phyloP scores from a whole-genome alignment of 139 green algal species.

The Volvox africanus region DNA sequence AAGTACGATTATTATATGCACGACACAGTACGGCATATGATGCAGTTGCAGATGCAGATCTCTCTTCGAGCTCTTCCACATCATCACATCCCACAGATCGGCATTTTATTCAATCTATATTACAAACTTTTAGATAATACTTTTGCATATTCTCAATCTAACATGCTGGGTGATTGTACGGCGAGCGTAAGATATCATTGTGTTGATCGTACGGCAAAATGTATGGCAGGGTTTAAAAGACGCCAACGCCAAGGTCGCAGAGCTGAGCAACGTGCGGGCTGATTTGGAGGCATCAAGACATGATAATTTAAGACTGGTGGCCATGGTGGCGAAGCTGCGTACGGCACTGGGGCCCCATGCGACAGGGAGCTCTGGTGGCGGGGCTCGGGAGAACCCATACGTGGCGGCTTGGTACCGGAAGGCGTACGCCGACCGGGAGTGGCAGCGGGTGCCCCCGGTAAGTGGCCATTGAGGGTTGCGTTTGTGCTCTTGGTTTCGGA shows the following conservation, averaged over 20 bases:
- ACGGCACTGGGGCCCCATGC: constrained; percentile 18
- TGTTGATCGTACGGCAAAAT: too few species aligned
- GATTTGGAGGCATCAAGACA: constrained; percentile 41
- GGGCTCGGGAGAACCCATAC: constrained; percentile 50
- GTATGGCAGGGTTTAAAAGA: constrained; percentile 34
- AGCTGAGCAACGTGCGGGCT: constrained; percentile 30
- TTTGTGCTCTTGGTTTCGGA: too few species aligned
- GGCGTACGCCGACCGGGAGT: constrained; percentile 46
- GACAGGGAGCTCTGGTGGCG: background rate
- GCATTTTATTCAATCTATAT: too few species aligned
- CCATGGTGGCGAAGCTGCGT: constrained; percentile 49
- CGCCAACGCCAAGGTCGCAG: constrained; percentile 34
- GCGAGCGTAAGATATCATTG: too few species aligned
- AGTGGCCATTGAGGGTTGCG: background rate
- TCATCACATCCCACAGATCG: too few species aligned
- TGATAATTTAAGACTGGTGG: constrained; percentile 47
- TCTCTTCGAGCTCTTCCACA: too few species aligned
- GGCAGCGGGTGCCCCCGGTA: constrained; percentile 38
- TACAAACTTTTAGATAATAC: too few species aligned
- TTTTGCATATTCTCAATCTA: too few species aligned
- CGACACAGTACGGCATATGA: background rate
- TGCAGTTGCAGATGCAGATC: too few species aligned
- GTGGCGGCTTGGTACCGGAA: constrained; percentile 54
- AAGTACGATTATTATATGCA: too few species aligned
- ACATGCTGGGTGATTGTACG: too few species aligned